These are phyloP conservation scores for Moesziomyces sp. DNA, from an alignment of 1,284 basidiomycete species.

Conservation along the genomic window DNA sequence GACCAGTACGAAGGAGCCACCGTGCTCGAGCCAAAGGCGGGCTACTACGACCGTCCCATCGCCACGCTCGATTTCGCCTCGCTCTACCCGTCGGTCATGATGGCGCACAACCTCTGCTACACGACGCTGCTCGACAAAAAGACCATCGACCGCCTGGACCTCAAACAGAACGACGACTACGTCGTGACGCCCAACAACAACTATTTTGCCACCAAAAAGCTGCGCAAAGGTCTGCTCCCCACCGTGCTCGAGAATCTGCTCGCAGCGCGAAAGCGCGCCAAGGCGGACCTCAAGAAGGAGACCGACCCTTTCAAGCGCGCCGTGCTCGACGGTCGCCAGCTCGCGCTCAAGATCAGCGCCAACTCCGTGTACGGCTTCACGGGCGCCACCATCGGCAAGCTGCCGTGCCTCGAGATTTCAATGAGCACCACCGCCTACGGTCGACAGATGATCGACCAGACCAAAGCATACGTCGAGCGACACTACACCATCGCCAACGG, in stretches of 20 bases:
- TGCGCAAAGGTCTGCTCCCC: slow-evolving; percentile 65
- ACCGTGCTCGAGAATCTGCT: slow-evolving; percentile 65
- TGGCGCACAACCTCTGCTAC: slow-evolving; percentile 68
- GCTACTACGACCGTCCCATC: slow-evolving; percentile 67
- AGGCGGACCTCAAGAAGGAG: slow-evolving; percentile 67
- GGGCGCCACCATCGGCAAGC: slow-evolving; percentile 65
- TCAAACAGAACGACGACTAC: slow-evolving; percentile 63
- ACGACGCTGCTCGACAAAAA: slow-evolving; percentile 65
- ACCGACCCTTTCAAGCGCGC: slow-evolving; percentile 66
- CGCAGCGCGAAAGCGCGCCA: slow-evolving; percentile 64
- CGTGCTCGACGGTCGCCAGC: slow-evolving; percentile 66
- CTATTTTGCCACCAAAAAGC: slow-evolving; percentile 60
- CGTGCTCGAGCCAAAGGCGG: slow-evolving; percentile 65
- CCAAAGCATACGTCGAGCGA: slow-evolving; percentile 61
- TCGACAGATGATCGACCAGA: slow-evolving; percentile 67
- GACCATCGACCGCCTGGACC: slow-evolving; percentile 62
- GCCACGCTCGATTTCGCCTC: slow-evolving; percentile 67
- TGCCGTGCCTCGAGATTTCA: slow-evolving; percentile 67
- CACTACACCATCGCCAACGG: slow-evolving; percentile 66
- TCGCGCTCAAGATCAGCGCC: slow-evolving; percentile 67
- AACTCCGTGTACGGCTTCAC: slow-evolving; percentile 68
- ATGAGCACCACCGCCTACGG: slow-evolving; percentile 68
- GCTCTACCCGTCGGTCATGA: slow-evolving; percentile 67
- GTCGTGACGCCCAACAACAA: slow-evolving; percentile 67
- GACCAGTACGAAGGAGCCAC: slow-evolving; percentile 68